Conservation (phyloP, 2,329 filamentous ascomycete species). For the Monilinia polystroma region DNA sequence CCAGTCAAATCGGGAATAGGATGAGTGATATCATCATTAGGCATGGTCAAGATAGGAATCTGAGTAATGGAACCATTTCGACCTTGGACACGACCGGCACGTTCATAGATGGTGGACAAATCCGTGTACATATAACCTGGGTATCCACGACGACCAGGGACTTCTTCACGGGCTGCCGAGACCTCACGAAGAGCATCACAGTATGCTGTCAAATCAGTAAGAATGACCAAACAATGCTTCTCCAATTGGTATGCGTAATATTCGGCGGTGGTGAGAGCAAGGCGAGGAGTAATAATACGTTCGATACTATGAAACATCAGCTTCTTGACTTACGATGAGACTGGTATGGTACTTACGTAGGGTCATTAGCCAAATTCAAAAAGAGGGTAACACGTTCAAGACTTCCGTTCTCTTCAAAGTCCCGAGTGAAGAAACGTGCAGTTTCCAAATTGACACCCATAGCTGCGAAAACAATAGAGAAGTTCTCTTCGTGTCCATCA, state of each 20-base stretch:
- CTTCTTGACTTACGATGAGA: background rate
- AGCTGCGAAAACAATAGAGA: conserved; percentile 98
- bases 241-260: conserved; percentile 99
- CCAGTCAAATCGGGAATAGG: conserved; percentile 98
- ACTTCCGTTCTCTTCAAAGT: conserved; percentile 99
- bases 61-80: conserved; percentile 98
- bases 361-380: conserved; percentile 98
- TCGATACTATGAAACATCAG: conserved; percentile 67
- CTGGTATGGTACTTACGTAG: conserved; percentile 65
- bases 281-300: conserved; percentile 98
- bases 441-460: conserved; percentile 99
- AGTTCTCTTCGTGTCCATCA: conserved; percentile 97
- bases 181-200: conserved; percentile 99
- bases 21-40: conserved; percentile 99
- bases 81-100: conserved; percentile 93
- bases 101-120: conserved; percentile 99
- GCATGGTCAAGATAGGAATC: conserved; percentile 98
- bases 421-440: conserved; percentile 94
- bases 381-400: conserved; percentile 97
- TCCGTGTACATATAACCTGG: conserved; percentile 99
- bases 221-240: conserved; percentile 98
- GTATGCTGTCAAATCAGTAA: conserved; percentile 96
- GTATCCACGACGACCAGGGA: conserved; percentile 97
- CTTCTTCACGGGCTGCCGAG: conserved; percentile 96
- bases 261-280: conserved; percentile 95